Evolutionary conservation across 192 early-diverging fungal species (phyloP).

Genomic region (Coemansia sp.): DNA sequence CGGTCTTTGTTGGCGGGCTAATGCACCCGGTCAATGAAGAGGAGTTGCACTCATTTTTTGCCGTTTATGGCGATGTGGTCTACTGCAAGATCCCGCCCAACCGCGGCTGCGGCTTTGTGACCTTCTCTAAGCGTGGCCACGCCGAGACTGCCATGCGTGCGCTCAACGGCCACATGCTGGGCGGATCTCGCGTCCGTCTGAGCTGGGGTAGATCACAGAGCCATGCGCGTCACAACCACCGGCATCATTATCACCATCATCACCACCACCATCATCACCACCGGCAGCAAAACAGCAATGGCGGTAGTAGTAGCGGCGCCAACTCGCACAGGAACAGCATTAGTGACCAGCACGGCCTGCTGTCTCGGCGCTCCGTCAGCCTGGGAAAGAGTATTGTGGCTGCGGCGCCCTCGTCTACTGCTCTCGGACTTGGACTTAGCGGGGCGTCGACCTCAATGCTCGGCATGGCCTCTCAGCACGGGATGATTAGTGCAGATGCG

Average conservation of each 20-base stretch:
- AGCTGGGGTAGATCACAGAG: constrained; percentile 70
- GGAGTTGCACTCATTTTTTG: constrained; percentile 81
- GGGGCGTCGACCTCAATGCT: constrained; percentile 27
- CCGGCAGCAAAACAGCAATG: constrained; percentile 27
- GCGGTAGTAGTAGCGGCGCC: constrained; percentile 39
- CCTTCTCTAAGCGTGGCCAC: constrained; percentile 76
- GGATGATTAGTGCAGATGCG: background rate
- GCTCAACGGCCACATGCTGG: constrained; percentile 88
- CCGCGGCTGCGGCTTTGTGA: constrained; percentile 96
- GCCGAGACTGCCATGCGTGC: constrained; percentile 90
- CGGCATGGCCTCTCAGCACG: constrained; percentile 2
- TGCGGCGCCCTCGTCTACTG: constrained; percentile 12
- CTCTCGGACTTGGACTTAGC: constrained; percentile 41
- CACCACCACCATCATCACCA: constrained; percentile 36
- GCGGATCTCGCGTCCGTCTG: constrained; percentile 67
- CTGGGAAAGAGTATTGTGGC: constrained; percentile 30
- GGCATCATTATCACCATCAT: constrained; percentile 35
- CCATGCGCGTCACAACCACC: constrained; percentile 53
- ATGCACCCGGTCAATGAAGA: constrained; percentile 81
- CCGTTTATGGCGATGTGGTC: constrained; percentile 86
- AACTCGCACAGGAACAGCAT: constrained; percentile 49
- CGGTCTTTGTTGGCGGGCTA: constrained; percentile 96
- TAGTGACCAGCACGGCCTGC: constrained; percentile 37
- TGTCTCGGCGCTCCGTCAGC: constrained; percentile 46
- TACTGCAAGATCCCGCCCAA: constrained; percentile 95